Evolutionary conservation across 371 early-diverging fungal genomes (phyloP).

Genomic region (Nematocida sp.): DNA sequence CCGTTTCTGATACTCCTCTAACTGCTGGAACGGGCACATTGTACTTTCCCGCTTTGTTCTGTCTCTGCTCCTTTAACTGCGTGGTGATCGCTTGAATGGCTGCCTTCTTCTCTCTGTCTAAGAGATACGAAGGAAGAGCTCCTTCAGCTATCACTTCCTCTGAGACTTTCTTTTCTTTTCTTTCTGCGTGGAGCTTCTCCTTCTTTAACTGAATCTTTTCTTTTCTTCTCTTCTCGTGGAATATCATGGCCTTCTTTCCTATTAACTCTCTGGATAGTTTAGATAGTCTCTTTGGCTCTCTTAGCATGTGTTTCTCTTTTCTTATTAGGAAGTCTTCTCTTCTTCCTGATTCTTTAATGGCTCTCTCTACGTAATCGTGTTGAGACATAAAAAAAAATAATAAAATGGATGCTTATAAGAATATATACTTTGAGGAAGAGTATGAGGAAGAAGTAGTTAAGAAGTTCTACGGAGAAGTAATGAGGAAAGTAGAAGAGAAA

Average conservation of each 20-base stretch:
- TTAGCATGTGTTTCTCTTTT: slow-evolving; percentile 86
- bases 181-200: slow-evolving; percentile 77
- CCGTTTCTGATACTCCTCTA: slow-evolving; percentile 93
- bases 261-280: slow-evolving; percentile 87
- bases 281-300: slow-evolving; percentile 80
- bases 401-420: background rate
- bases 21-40: slow-evolving; percentile 94
- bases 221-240: slow-evolving; percentile 92
- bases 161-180: slow-evolving; percentile 85
- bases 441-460: background rate
- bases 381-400: slow-evolving; percentile 74
- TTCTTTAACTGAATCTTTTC: slow-evolving; percentile 99
- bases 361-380: slow-evolving; percentile 98
- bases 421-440: slow-evolving; percentile 23
- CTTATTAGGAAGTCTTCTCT: slow-evolving; percentile 88
- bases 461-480: slow-evolving; percentile 4
- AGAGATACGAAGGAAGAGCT: slow-evolving; percentile 91
- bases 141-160: slow-evolving; percentile 75
- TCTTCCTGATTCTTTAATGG: slow-evolving; percentile 92
- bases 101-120: slow-evolving; percentile 85
- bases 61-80: slow-evolving; percentile 98
- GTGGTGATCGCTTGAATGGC: slow-evolving; percentile 90
- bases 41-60: slow-evolving; percentile 97
- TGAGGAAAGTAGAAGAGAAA: background rate
- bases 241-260: slow-evolving; percentile 93